These are phyloP conservation scores for Beta lomatogona DNA, from an alignment of 179 eudicot species.

Conservation along the genomic window DNA sequence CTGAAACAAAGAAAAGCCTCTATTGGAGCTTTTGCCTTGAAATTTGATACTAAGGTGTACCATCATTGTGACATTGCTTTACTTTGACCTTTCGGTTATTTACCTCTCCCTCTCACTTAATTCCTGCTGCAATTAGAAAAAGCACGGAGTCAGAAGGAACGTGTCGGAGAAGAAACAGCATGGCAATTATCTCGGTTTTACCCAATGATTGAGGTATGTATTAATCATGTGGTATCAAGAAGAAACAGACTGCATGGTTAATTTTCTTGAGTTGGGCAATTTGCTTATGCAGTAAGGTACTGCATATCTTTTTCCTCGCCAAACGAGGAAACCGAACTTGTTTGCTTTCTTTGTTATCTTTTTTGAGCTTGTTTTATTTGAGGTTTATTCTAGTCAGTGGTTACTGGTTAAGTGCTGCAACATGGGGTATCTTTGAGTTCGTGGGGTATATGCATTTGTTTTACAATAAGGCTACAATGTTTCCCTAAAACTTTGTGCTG, in stretches of 20 bases:
- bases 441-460: background rate
- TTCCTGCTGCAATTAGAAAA: constrained; percentile 53
- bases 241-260: background rate
- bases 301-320: background rate
- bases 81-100: background rate
- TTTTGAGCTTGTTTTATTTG: background rate
- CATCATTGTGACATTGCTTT: constrained; percentile 3
- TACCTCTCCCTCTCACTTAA: too few relatives aligned
- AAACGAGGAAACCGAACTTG: background rate
- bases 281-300: background rate
- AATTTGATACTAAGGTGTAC: constrained; percentile 84
- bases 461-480: background rate
- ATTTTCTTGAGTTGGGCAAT: background rate
- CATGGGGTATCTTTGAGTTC: background rate
- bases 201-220: constrained; percentile 84
- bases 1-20: constrained; percentile 73
- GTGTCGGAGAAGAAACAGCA: constrained; percentile 66
- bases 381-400: background rate
- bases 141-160: constrained; percentile 82
- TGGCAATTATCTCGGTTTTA: constrained; percentile 95
- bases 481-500: background rate
- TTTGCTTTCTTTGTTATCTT: background rate
- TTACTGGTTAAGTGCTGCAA: background rate
- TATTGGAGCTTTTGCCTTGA: constrained; percentile 61
- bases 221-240: constrained; percentile 7